These are phyloP conservation scores for Piromyces sp. DNA, from an alignment of 192 early-diverging fungal species.

Conservation along the genomic window DNA sequence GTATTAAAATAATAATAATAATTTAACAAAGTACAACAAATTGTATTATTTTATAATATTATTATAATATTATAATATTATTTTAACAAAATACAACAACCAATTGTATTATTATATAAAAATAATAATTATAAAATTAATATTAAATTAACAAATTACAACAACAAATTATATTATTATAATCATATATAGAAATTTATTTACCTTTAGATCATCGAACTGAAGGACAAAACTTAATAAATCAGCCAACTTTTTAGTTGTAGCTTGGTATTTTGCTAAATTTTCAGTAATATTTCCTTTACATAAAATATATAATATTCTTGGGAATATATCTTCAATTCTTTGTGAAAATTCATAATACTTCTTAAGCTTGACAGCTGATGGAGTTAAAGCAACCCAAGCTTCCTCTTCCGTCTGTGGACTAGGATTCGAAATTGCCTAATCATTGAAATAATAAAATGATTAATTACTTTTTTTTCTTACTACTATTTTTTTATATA, in stretches of 20 bases:
- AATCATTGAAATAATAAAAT: not conserved
- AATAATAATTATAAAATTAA: too few species aligned
- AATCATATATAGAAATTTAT: too few species aligned
- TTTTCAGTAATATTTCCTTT: constrained; percentile 33
- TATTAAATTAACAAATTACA: too few species aligned
- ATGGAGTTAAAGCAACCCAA: constrained; percentile 70
- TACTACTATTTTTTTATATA: too few species aligned
- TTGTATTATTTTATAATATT: too few species aligned
- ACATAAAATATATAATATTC: constrained; percentile 25
- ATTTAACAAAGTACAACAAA: too few species aligned
- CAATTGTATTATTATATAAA: too few species aligned
- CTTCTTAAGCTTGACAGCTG: constrained; percentile 53
- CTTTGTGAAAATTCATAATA: constrained; percentile 65
- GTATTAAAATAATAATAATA: too few species aligned
- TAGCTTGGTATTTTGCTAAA: constrained; percentile 55
- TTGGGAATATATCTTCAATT: constrained; percentile 31
- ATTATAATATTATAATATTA: too few species aligned
- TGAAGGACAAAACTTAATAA: constrained; percentile 73
- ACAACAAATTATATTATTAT: too few species aligned
- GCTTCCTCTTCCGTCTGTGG: constrained; percentile 72
- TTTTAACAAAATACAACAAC: too few species aligned
- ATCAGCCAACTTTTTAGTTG: constrained; percentile 63
- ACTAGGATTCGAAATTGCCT: constrained; percentile 71
- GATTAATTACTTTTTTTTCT: too few species aligned
- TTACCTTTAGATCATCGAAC: constrained; percentile 85